A percentile compares a stretch with the other conserved stretches of the same genome.
Evolutionary conservation across 2,329 filamentous ascomycete species (phyloP).

Genomic region (Zelopaecilomyces penicillatus): DNA sequence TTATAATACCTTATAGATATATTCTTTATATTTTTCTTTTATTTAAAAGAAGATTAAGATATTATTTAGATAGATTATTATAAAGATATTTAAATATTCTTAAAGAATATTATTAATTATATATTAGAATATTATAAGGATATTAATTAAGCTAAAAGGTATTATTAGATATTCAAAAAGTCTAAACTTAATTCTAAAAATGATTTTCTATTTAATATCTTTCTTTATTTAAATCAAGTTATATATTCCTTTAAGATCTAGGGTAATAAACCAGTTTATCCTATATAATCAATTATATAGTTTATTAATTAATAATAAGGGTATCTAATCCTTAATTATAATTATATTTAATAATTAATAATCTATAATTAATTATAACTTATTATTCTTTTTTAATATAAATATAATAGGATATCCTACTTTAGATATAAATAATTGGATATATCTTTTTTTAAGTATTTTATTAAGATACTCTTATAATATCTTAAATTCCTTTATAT

Average conservation of each 20-base stretch:
- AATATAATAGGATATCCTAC: neutral
- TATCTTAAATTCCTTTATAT: neutral
- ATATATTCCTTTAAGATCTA: neutral
- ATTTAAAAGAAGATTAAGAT: conserved; percentile 10
- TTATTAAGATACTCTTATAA: neutral
- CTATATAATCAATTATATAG: neutral
- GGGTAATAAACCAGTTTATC: neutral
- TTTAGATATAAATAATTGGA: neutral
- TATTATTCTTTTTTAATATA: neutral
- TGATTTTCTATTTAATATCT: neutral
- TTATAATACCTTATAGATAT: conserved; percentile 11
- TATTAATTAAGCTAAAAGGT: neutral
- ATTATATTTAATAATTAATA: neutral
- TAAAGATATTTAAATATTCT: conserved; percentile 8
- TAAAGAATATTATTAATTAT: conserved; percentile 2
- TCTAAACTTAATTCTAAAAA: neutral
- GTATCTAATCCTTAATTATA: neutral
- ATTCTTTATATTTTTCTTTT: conserved; percentile 9
- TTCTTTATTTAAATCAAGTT: neutral
- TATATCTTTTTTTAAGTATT: neutral
- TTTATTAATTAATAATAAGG: neutral
- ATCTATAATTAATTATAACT: neutral
- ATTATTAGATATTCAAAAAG: neutral
- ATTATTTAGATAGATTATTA: conserved; percentile 11
- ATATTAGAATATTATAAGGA: neutral